phyloP scores from a whole-genome alignment of 257 asterid genomes.

The Solanum appendiculatum region DNA sequence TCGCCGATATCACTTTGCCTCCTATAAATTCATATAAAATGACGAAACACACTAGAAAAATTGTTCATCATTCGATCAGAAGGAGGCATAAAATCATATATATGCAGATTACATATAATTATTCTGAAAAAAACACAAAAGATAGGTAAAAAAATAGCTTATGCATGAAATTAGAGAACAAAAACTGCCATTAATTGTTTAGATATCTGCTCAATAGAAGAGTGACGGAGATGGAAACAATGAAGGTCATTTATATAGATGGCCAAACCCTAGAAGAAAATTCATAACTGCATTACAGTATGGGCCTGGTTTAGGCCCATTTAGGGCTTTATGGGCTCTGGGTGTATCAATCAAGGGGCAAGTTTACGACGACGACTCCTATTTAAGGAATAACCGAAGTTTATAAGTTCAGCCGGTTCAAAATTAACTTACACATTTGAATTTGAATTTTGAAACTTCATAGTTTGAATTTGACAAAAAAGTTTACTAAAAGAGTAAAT shows the following conservation, averaged over 20 bases:
- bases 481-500: too few relatives aligned
- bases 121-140: background rate
- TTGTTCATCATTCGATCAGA: slow-evolving; percentile 22
- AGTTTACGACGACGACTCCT: background rate
- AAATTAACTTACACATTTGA: too few relatives aligned
- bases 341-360: background rate
- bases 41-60: slow-evolving; percentile 20
- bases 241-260: background rate
- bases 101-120: background rate
- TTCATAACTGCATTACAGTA: background rate
- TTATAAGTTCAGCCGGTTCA: background rate
- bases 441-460: too few relatives aligned
- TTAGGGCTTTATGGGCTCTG: background rate
- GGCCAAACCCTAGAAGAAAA: background rate
- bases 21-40: slow-evolving; percentile 4
- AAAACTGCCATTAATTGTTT: background rate
- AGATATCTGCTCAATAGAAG: background rate
- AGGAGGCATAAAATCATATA: background rate
- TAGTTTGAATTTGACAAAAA: too few relatives aligned
- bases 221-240: rapidly evolving
- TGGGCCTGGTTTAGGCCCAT: background rate
- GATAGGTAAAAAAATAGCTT: background rate
- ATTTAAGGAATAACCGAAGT: background rate
- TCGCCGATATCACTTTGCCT: slow-evolving; percentile 62
- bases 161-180: background rate